These are phyloP conservation scores for Endoconidiophora polonica DNA, from an alignment of 2,329 filamentous ascomycete species.

Conservation along the genomic window DNA sequence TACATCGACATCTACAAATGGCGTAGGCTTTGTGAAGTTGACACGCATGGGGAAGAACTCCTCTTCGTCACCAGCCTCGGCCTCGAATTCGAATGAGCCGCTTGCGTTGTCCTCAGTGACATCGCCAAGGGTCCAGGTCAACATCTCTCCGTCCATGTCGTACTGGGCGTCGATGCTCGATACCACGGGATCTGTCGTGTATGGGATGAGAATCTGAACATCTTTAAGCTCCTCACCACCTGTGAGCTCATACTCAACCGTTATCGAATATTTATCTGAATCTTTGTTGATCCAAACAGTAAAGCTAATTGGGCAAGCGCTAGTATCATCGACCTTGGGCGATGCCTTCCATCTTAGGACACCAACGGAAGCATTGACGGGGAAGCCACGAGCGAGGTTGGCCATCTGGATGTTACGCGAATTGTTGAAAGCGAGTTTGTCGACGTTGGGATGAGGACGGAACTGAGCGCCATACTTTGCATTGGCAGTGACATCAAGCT, in stretches of 20 bases:
- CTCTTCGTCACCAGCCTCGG: slow-evolving; percentile 68
- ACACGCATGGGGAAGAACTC: slow-evolving; percentile 98
- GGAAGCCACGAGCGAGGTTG: slow-evolving; percentile 77
- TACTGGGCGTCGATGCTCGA: slow-evolving; percentile 91
- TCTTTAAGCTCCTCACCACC: slow-evolving; percentile 65
- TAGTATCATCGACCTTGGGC: slow-evolving; percentile 63
- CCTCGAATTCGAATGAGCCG: slow-evolving; percentile 91
- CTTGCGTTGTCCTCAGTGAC: slow-evolving; percentile 68
- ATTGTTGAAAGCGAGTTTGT: slow-evolving; percentile 71
- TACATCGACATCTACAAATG: slow-evolving; percentile 89
- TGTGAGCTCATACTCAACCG: slow-evolving; percentile 87
- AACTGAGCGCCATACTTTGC: slow-evolving; percentile 76
- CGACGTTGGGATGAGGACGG: slow-evolving; percentile 91
- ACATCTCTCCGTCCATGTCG: slow-evolving; percentile 76
- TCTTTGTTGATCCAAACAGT: slow-evolving; percentile 96
- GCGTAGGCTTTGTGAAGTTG: slow-evolving; percentile 68
- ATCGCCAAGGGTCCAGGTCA: slow-evolving; percentile 86
- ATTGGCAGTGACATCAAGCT: slow-evolving; percentile 61
- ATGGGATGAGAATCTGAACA: slow-evolving; percentile 78
- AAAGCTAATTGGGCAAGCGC: slow-evolving; percentile 80
- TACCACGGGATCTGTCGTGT: slow-evolving; percentile 69
- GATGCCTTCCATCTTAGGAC: slow-evolving; percentile 85
- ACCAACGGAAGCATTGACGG: slow-evolving; percentile 81
- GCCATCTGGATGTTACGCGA: slow-evolving; percentile 77
- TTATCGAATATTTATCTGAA: slow-evolving; percentile 70